phyloP scores from a whole-genome alignment of 148 eudicot species.

The Persicaria maculosa region DNA sequence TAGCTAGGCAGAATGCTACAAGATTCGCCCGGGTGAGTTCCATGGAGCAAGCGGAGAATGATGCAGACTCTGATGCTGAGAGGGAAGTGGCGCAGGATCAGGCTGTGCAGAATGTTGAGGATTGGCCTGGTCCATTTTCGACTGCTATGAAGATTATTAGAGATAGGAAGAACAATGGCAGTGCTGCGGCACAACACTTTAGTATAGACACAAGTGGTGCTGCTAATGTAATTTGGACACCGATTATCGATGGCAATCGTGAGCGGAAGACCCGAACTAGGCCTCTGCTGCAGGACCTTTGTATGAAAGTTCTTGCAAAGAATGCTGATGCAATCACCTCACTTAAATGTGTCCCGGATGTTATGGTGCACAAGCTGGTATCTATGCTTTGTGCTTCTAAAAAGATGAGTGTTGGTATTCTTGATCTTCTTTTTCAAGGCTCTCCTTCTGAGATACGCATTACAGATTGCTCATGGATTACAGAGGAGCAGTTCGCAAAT shows the following conservation, averaged over 20 bases:
- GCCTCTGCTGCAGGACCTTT: constrained; percentile 52
- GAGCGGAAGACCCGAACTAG: constrained; percentile 13
- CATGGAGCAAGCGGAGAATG: constrained; percentile 26
- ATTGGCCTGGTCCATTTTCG: constrained; percentile 96
- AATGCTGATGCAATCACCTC: constrained; percentile 77
- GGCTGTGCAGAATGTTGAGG: constrained; percentile 30
- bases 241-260: constrained; percentile 23
- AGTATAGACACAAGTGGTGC: constrained; percentile 20
- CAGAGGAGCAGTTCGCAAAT: constrained; percentile 50
- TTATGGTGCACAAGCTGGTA: constrained; percentile 56
- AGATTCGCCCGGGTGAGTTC: constrained; percentile 55
- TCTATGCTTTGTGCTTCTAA: constrained; percentile 63
- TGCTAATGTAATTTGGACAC: constrained; percentile 49
- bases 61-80: constrained; percentile 24
- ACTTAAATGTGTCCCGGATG: constrained; percentile 64
- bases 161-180: constrained; percentile 45
- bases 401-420: constrained; percentile 54
- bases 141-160: constrained; percentile 78
- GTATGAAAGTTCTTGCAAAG: constrained; percentile 43
- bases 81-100: constrained; percentile 25
- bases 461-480: constrained; percentile 80
- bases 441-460: constrained; percentile 77
- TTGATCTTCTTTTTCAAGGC: constrained; percentile 60
- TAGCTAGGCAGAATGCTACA: constrained; percentile 52
- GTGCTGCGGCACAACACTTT: constrained; percentile 12